Evolutionary conservation across 2,329 filamentous ascomycete species (phyloP).

Genomic region (Aspergillus pseudonomiae): DNA sequence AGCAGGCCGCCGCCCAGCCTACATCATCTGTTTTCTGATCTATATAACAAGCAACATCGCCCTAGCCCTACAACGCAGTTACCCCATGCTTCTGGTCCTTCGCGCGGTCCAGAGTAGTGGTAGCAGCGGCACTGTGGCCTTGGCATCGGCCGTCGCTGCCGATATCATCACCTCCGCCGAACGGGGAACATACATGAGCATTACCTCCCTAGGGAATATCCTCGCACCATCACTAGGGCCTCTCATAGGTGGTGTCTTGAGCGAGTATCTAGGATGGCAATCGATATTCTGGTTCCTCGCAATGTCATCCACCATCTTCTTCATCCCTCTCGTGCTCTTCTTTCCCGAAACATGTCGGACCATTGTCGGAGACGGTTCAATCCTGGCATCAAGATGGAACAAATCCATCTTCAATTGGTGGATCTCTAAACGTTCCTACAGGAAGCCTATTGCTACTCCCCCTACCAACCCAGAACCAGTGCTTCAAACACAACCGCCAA

Average conservation of each 20-base stretch:
- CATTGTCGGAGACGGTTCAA: conserved; percentile 42
- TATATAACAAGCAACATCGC: conserved; percentile 48
- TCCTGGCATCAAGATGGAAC: conserved; percentile 29
- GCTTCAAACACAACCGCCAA: not conserved
- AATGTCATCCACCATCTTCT: conserved; percentile 54
- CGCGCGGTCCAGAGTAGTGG: conserved; percentile 50
- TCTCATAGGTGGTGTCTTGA: conserved; percentile 65
- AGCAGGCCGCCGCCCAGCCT: conserved; percentile 52
- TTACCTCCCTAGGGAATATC: conserved; percentile 32
- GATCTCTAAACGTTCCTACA: conserved; percentile 8
- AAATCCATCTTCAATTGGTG: conserved; percentile 25
- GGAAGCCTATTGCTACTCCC: not conserved
- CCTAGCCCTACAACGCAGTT: conserved; percentile 43
- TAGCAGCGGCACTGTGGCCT: conserved; percentile 44
- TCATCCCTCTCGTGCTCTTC: conserved; percentile 59
- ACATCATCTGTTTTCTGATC: conserved; percentile 48
- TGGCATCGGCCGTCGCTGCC: conserved; percentile 44
- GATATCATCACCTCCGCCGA: conserved; percentile 47
- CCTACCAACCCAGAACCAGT: not conserved
- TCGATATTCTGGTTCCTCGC: conserved; percentile 69
- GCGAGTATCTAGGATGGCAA: conserved; percentile 65
- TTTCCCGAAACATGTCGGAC: conserved; percentile 56
- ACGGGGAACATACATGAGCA: conserved; percentile 47
- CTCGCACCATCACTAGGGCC: conserved; percentile 54
- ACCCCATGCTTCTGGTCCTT: conserved; percentile 40